A percentile compares a stretch with the other conserved stretches of the same genome.
Conservation (phyloP, 345 rosid species). For the Cardiospermum halicacabum region DNA sequence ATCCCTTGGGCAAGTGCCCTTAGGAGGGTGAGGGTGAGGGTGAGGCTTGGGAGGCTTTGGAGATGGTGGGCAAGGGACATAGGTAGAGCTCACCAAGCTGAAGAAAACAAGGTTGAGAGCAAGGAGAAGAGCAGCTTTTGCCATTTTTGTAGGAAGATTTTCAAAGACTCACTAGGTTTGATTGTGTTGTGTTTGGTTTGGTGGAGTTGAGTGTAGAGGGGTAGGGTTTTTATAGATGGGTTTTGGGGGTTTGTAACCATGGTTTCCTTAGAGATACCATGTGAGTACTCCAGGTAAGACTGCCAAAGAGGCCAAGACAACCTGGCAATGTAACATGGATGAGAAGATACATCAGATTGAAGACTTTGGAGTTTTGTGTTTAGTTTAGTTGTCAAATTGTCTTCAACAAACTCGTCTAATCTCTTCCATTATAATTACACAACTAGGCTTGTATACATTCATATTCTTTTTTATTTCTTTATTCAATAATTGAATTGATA, state of each 20-base stretch:
- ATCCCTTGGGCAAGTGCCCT: conserved; percentile 57
- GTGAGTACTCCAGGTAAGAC: conserved; percentile 13
- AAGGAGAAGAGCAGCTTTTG: conserved; percentile 46
- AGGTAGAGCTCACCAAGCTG: conserved; percentile 50
- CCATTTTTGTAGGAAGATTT: conserved; percentile 21
- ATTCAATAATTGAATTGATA: no score
- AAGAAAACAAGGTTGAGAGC: conserved; percentile 58
- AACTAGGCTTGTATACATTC: no score
- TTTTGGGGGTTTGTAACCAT: no score
- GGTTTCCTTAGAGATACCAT: conserved; percentile 6
- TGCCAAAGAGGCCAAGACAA: conserved; percentile 8
- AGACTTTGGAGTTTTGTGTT: conserved; percentile 18
- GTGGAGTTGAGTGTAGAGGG: conserved; percentile 7
- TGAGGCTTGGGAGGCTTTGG: conserved; percentile 17
- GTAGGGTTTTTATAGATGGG: conserved; percentile 25
- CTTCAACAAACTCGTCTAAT: neutral
- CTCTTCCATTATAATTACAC: no score
- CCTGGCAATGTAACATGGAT: conserved; percentile 16
- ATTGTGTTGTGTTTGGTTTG: conserved; percentile 6
- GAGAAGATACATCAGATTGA: conserved; percentile 1
- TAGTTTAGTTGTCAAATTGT: conserved; percentile 12
- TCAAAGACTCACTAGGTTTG: neutral
- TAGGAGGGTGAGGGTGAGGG: conserved; percentile 27
- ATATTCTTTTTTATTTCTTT: no score
- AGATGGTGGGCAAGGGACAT: conserved; percentile 39